phyloP scores from a whole-genome alignment of 2,329 filamentous ascomycete genomes.

The Ophiognomonia clavigignenti-juglandacearum region DNA sequence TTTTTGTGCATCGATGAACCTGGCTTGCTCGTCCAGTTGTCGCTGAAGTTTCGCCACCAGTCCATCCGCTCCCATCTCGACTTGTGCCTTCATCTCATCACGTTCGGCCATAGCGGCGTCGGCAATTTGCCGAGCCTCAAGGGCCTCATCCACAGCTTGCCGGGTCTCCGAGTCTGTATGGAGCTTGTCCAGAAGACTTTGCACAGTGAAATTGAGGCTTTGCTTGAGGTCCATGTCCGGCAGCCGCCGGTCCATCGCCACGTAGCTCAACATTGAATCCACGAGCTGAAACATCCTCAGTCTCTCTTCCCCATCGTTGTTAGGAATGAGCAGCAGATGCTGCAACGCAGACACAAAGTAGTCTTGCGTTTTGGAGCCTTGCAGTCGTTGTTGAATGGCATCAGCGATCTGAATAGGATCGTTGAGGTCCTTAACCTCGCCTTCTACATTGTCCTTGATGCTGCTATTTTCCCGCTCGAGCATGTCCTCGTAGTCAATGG shows the following conservation, averaged over 20 bases:
- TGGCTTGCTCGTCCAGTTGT: slow-evolving; percentile 87
- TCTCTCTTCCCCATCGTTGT: slow-evolving; percentile 87
- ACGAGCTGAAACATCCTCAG: slow-evolving; percentile 96
- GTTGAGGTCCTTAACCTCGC: slow-evolving; percentile 83
- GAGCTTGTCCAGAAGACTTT: slow-evolving; percentile 88
- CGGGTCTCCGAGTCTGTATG: slow-evolving; percentile 95
- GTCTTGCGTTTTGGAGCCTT: slow-evolving; percentile 81
- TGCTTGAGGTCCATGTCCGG: slow-evolving; percentile 98
- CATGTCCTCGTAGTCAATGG: slow-evolving; percentile 97
- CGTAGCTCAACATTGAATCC: slow-evolving; percentile 98
- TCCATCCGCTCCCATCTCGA: slow-evolving; percentile 89
- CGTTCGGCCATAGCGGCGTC: slow-evolving; percentile 94
- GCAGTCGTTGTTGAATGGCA: slow-evolving; percentile 80
- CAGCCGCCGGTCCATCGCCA: slow-evolving; percentile 92
- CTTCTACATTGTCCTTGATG: slow-evolving; percentile 81
- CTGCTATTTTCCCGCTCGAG: slow-evolving; percentile 87
- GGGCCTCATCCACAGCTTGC: slow-evolving; percentile 84
- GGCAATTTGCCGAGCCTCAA: slow-evolving; percentile 86
- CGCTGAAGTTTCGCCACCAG: slow-evolving; percentile 88
- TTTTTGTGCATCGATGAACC: slow-evolving; percentile 82
- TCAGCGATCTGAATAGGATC: slow-evolving; percentile 92
- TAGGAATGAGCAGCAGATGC: slow-evolving; percentile 86
- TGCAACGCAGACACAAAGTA: slow-evolving; percentile 96
- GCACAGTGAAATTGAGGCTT: slow-evolving; percentile 94
- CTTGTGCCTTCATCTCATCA: slow-evolving; percentile 84